phyloP scores from a whole-genome alignment of 2,329 filamentous ascomycete genomes.

The Botryotinia globosa region DNA sequence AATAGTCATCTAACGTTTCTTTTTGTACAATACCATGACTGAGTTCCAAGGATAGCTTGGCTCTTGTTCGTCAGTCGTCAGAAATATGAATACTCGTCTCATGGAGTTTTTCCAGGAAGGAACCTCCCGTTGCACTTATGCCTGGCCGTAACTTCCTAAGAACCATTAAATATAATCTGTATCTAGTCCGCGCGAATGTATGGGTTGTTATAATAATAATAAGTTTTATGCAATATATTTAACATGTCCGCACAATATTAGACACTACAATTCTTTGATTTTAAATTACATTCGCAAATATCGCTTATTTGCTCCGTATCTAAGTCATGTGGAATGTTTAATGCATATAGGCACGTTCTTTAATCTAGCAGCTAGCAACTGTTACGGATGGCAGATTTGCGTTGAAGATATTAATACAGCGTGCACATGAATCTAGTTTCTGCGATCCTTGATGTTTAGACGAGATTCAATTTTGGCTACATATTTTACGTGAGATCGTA shows the following conservation, averaged over 20 bases:
- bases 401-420: fast-evolving
- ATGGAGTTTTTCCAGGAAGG: not conserved
- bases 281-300: not conserved
- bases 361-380: not conserved
- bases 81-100: not conserved
- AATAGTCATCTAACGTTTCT: not conserved
- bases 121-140: not conserved
- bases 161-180: not conserved
- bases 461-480: not conserved
- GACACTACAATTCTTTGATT: not conserved
- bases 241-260: not conserved
- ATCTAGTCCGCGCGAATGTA: not conserved
- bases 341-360: no score
- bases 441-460: not conserved
- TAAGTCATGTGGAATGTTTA: not conserved
- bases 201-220: not conserved
- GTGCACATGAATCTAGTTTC: not conserved
- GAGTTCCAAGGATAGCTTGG: not conserved
- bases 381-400: not conserved
- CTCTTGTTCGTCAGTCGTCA: not conserved
- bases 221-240: not conserved
- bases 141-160: not conserved
- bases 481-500: not conserved
- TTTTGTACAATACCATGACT: not conserved
- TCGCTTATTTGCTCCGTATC: not conserved